Conservation (phyloP, 805 yeast genomes). For the Allodekkera sacchari region DNA sequence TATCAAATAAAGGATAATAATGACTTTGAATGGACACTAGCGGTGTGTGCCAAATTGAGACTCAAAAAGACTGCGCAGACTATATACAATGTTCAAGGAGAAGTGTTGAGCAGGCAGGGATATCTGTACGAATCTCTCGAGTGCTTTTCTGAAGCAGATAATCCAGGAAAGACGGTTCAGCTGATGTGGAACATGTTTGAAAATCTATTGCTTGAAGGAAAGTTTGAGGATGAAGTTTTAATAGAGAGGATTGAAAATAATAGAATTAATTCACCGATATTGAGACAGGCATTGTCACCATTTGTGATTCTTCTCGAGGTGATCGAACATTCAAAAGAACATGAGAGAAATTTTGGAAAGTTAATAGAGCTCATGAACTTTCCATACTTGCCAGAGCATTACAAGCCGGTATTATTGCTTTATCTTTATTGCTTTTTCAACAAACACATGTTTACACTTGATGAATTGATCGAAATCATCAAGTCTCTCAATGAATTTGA, state of each 20-base stretch:
- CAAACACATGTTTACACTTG: constrained; percentile 10
- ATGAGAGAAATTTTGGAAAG: constrained; percentile 19
- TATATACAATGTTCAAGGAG: constrained; percentile 47
- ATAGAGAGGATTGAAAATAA: constrained; percentile 13
- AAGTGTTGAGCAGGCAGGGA: constrained; percentile 18
- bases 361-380: constrained; percentile 37
- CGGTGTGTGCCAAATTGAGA: constrained; percentile 62
- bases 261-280: constrained; percentile 36
- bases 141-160: constrained; percentile 58
- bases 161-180: constrained; percentile 39
- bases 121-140: constrained; percentile 50
- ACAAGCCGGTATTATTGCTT: constrained; percentile 39
- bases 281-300: constrained; percentile 65
- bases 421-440: constrained; percentile 33
- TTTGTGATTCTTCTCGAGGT: constrained; percentile 55
- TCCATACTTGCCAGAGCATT: constrained; percentile 44
- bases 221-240: constrained; percentile 42
- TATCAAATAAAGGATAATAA: constrained; percentile 59
- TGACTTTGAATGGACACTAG: constrained; percentile 72
- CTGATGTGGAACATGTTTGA: constrained; percentile 58
- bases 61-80: constrained; percentile 49
- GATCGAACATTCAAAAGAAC: constrained; percentile 25
- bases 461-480: constrained; percentile 18
- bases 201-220: constrained; percentile 43
- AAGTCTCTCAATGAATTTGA: constrained; percentile 19